Base-by-base conservation (phyloP, 2,329 filamentous ascomycete species). In the Trichoderma sp. region DNA sequence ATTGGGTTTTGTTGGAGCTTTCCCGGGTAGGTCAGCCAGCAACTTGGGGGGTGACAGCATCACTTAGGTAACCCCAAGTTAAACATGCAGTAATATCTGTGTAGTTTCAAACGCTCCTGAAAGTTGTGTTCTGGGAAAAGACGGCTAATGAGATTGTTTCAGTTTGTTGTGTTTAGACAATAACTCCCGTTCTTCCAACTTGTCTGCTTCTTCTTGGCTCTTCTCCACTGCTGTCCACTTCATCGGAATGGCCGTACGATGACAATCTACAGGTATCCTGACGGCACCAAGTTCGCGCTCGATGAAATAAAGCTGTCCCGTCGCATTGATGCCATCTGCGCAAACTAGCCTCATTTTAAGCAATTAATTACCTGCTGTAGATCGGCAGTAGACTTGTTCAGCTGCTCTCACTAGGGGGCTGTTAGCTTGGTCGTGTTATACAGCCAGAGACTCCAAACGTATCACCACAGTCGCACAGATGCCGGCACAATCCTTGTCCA, bases 381-480 rank as follows among this genome's bases (percentile, higher is more conserved):
- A 59, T 59, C 56, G 56, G 25, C 56, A 59, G 17, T n/a, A 5
- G 35, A 52, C 29, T 29, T 42, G 34, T 29, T 42, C 35, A 59
- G 22, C 25, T 54, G 12, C 19, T 29, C 25, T 29, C 17, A 1
- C 56, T 29, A 42, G 35, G 22, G 35, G 56, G 35, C 52, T 32
- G 15, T n/a, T 59, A 25, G 32, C 12, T 42, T 39, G 15, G 34
- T 35, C 13, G 56, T 42, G 15, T 45, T 15, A n/a, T n/a, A 42
- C 56, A 10, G 35, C 13, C 42, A 48, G 42, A 48, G 42, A 48
- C 42, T 48, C 42, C 42, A 48, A 48, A 27, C 27, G 56, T 59
- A 59, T 59, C 56, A 59, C 56, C 37, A 59, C 35, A 59, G 56
- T 59, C 56, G 56, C 56, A 59, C 56, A 59, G 32, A 59, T 32